Evolutionary conservation across 2,329 filamentous ascomycete species (phyloP).

Genomic region (Phyllosticta citriasiana): DNA sequence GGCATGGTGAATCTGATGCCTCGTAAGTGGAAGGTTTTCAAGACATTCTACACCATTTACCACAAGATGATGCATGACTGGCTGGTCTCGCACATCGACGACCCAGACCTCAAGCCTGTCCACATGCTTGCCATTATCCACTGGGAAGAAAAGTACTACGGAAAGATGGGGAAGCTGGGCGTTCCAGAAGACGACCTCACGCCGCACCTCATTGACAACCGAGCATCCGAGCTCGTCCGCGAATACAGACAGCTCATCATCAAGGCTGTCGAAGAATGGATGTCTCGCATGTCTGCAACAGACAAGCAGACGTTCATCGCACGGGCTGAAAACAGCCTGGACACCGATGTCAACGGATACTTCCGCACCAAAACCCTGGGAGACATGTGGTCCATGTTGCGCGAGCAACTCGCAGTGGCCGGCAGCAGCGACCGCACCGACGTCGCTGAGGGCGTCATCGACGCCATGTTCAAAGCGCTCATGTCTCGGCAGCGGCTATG

Average conservation of each 20-base stretch:
- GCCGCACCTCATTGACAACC: constrained; percentile 82
- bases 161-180: constrained; percentile 87
- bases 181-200: constrained; percentile 65
- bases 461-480: constrained; percentile 86
- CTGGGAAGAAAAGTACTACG: constrained; percentile 93
- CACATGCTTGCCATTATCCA: constrained; percentile 88
- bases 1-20: constrained; percentile 90
- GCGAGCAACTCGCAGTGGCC: constrained; percentile 81
- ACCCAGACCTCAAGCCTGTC: constrained; percentile 71
- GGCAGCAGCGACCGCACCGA: constrained; percentile 77
- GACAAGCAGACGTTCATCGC: constrained; percentile 75
- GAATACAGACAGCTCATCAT: constrained; percentile 95
- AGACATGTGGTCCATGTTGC: constrained; percentile 95
- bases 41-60: constrained; percentile 83
- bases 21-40: constrained; percentile 91
- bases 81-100: constrained; percentile 70
- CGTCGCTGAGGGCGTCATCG: constrained; percentile 88
- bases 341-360: constrained; percentile 79
- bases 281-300: constrained; percentile 78
- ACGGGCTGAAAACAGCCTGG: constrained; percentile 69
- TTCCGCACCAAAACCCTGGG: constrained; percentile 86
- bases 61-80: constrained; percentile 95
- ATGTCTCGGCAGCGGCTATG: constrained; percentile 74
- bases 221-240: constrained; percentile 79
- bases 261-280: constrained; percentile 93